A percentile compares a stretch with the other conserved stretches of the same genome.
Evolutionary conservation across 345 rosid species (phyloP).

Genomic region (Acer negundo): DNA sequence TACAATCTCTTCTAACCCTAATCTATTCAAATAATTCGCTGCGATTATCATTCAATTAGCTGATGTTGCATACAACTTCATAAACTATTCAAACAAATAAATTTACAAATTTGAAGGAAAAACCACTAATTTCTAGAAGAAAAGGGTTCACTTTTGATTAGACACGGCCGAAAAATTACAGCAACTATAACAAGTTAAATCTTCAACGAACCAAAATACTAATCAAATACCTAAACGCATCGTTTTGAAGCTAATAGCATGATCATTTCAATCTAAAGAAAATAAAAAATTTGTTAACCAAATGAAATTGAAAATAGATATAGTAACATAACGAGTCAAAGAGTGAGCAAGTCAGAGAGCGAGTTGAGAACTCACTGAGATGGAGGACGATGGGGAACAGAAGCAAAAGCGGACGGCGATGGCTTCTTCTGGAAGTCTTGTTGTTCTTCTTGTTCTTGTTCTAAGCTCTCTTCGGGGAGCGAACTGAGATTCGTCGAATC

Average conservation of each 20-base stretch:
- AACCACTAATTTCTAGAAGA: too few species aligned
- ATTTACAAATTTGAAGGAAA: too few species aligned
- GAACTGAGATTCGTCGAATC: slow-evolving; percentile 51
- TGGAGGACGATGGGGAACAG: slow-evolving; percentile 64
- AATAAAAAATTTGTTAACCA: neutral
- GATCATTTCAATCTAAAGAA: neutral
- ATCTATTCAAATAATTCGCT: neutral
- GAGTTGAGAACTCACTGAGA: slow-evolving; percentile 44
- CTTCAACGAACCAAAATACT: neutral
- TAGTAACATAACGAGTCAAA: neutral
- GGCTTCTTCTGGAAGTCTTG: slow-evolving; percentile 18
- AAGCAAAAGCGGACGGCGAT: slow-evolving; percentile 47
- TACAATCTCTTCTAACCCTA: neutral
- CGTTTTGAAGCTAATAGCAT: neutral
- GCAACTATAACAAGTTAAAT: neutral
- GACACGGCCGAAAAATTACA: too few species aligned
- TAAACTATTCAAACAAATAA: neutral
- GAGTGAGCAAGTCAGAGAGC: neutral
- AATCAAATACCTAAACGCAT: neutral
- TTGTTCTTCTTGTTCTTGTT: slow-evolving; percentile 23
- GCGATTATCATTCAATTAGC: neutral
- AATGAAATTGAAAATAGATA: neutral
- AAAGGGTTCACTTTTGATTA: too few species aligned
- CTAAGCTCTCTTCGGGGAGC: slow-evolving; percentile 51
- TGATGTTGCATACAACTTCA: neutral